These are phyloP conservation scores for Exophiala oligosperma DNA, from an alignment of 2,329 filamentous ascomycete genomes.

Conservation along the genomic window DNA sequence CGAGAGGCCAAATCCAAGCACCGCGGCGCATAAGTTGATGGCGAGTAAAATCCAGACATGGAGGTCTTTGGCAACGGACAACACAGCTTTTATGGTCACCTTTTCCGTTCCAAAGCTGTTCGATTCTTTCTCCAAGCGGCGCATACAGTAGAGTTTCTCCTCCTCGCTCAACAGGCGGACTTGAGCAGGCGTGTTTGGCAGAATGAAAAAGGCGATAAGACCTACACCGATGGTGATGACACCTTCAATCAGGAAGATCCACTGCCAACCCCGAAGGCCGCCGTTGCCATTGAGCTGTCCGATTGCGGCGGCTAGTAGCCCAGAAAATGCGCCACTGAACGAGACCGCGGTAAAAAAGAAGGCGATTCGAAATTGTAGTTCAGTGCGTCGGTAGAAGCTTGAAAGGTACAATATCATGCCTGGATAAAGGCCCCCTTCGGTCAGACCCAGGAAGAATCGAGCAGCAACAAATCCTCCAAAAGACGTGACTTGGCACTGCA, in stretches of 20 bases:
- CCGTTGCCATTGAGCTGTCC: constrained; percentile 67
- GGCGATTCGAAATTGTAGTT: constrained; percentile 74
- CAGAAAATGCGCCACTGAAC: constrained; percentile 79
- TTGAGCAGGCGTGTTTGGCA: constrained; percentile 71
- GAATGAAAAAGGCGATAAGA: constrained; percentile 48
- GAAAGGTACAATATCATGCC: too few relatives aligned
- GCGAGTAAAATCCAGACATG: constrained; percentile 64
- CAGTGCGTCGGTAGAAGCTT: constrained; percentile 66
- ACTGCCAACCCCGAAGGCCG: constrained; percentile 28
- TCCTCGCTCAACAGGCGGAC: constrained; percentile 70
- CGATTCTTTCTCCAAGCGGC: constrained; percentile 56
- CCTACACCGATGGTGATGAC: constrained; percentile 37
- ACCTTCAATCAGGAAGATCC: constrained; percentile 11
- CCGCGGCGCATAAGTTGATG: constrained; percentile 74
- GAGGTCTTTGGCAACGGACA: constrained; percentile 68
- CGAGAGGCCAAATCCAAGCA: neutral
- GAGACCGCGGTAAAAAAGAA: constrained; percentile 83
- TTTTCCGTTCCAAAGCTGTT: constrained; percentile 56
- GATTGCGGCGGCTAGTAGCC: constrained; percentile 78
- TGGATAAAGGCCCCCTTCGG: constrained; percentile 39
- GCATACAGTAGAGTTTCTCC: constrained; percentile 67
- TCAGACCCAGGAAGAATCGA: constrained; percentile 47
- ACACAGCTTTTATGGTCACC: constrained; percentile 53
- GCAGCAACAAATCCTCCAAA: constrained; percentile 47
- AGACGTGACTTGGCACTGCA: constrained; percentile 26